These are phyloP conservation scores for Tricholoma flavovirens DNA, from an alignment of 768 basidiomycete genomes.

Conservation along the genomic window DNA sequence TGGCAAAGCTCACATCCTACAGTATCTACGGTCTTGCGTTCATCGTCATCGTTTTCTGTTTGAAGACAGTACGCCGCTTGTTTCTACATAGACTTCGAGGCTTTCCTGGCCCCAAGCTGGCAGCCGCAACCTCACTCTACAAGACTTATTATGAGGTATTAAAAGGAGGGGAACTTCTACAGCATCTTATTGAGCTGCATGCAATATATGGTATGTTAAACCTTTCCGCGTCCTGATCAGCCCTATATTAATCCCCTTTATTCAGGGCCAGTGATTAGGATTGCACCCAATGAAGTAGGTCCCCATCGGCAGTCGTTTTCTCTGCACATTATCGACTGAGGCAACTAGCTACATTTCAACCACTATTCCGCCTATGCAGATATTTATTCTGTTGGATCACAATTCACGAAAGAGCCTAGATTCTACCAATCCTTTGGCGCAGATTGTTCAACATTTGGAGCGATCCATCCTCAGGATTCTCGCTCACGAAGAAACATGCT, in stretches of 20 bases:
- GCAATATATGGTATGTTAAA: conserved; percentile 23
- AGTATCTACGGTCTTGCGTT: not conserved
- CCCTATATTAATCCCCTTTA: not conserved
- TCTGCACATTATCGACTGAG: not conserved
- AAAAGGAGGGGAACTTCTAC: conserved; percentile 27
- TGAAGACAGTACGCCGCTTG: conserved; percentile 18
- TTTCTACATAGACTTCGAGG: conserved; percentile 28
- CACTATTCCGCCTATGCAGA: conserved; percentile 27
- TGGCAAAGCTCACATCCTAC: not conserved
- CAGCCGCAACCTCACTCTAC: conserved; percentile 27
- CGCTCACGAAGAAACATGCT: conserved; percentile 27
- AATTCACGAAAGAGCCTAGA: conserved; percentile 32
- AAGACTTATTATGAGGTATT: conserved; percentile 30
- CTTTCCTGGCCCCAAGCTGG: conserved; percentile 32
- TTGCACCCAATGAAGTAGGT: conserved; percentile 34
- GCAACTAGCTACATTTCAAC: conserved; percentile 32
- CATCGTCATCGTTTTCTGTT: conserved; percentile 7
- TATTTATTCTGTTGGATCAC: conserved; percentile 30
- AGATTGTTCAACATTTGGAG: conserved; percentile 30
- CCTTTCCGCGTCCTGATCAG: not conserved
- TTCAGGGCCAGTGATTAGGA: conserved; percentile 33
- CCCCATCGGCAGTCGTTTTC: not conserved
- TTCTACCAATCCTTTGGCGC: conserved; percentile 35
- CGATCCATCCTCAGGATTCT: conserved; percentile 27
- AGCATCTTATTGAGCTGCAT: conserved; percentile 27